Evolutionary conservation across 306 rosid genomes (phyloP), one percentile per base, ranked within the genome.

Genomic region (Prunus fruticosa): DNA sequence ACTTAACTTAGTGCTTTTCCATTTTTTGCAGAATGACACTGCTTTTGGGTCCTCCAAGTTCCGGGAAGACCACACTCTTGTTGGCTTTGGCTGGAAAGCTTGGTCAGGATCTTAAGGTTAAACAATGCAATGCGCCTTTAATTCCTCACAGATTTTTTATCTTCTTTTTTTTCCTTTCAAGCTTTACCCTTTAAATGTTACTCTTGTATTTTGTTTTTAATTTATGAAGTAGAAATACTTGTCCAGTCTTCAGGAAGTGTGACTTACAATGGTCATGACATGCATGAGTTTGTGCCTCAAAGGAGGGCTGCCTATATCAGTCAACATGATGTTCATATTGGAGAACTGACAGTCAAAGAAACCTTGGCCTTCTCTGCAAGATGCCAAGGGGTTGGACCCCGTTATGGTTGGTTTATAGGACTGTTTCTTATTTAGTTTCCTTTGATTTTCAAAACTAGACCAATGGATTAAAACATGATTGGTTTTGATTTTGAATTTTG

Each of bases 11-110:
- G 43, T 32, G 8, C 25, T 45, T 72, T 73, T 23, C 12, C 46
- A 2, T 38, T 38, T 38, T 38, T 1, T 0, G 43, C 8, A 73
- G 79, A 66, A 76, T 41, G 79, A 66, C 79, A 18, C 34, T 76
- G 47, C 79, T 76, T 53, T 66, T 76, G 73, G 79, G 79, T 66
- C 79, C 79, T 76, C 79, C 79, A 19, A 66, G 79, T 76, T 76
- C 79, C 10, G 73, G 79, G 34, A 76, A 76, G 45, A 51, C 79
- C 73, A 65, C 79, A 2, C 65, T 66, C 22, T 53, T 76, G 46
- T 30, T 66, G 56, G 79, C 79, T 22, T 76, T 76, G 57, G 73
- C 79, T 0, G 79, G 79, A 76, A 43, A 66, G 45, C 73, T 76
- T 23, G 66, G 54, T 61, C 49, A 11, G 57, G 72, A 65, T 66